These are phyloP conservation scores for Epichloe hybrida DNA, from an alignment of 2,329 filamentous ascomycete genomes.

Conservation along the genomic window DNA sequence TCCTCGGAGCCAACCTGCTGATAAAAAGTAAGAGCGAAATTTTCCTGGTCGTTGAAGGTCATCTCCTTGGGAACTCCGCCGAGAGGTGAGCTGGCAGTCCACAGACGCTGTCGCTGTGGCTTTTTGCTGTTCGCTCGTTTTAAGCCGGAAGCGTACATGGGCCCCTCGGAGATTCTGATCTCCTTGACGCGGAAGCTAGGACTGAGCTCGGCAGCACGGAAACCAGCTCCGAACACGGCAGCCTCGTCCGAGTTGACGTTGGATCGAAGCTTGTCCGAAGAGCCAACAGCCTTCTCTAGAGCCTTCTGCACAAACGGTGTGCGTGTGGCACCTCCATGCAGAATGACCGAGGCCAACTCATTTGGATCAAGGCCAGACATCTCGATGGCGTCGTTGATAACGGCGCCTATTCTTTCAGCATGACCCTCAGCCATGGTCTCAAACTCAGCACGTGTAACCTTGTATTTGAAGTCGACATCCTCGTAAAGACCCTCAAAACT, in stretches of 20 bases:
- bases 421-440: constrained; percentile 63
- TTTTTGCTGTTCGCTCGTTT: constrained; percentile 60
- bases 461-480: constrained; percentile 87
- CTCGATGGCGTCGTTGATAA: constrained; percentile 61
- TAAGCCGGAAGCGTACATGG: constrained; percentile 60
- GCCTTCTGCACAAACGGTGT: constrained; percentile 91
- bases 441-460: constrained; percentile 66
- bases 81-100: constrained; percentile 61
- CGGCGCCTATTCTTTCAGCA: constrained; percentile 51
- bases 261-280: constrained; percentile 65
- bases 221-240: constrained; percentile 88
- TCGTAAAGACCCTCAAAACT: constrained; percentile 85
- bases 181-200: constrained; percentile 97
- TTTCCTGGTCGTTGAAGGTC: constrained; percentile 66
- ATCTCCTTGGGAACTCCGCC: constrained; percentile 71
- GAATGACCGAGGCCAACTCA: constrained; percentile 79
- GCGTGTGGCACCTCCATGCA: constrained; percentile 79
- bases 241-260: constrained; percentile 97
- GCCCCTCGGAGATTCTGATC: constrained; percentile 68
- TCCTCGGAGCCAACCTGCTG: constrained; percentile 53
- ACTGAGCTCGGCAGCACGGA: constrained; percentile 83
- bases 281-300: constrained; percentile 62
- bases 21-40: constrained; percentile 69
- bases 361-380: constrained; percentile 57
- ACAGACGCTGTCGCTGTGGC: constrained; percentile 67